Evolutionary conservation across 345 rosid species (phyloP), one percentile per base, ranked within the genome.

Genomic region (Noccaea caerulescens): DNA sequence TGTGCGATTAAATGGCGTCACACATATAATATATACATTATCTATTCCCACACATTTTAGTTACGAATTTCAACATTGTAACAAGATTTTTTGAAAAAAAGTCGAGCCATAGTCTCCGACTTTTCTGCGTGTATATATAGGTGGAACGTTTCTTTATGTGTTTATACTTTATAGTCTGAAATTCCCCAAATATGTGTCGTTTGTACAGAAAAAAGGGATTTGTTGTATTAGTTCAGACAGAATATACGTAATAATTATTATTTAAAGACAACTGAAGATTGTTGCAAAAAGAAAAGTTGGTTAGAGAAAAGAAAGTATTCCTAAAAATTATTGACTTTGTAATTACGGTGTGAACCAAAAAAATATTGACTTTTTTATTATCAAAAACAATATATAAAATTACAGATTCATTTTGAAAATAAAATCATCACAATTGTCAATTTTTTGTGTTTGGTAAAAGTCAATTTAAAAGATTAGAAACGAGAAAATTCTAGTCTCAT

Each of bases 231-330:
- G 44, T 75, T 68, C 33, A 45, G 52, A 37, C 42, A 68, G 44
- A 68, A 68, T 62, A 61, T 61, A 20, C 23, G 23, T 20, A 36
- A 44, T 23, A 43, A 61, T 36, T 50, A 7, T 75, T 68, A 63
- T 68, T 44, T 16, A 54, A 68, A 30, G 49, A 52, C 71, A 66
- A 23, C 27, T 25, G 27, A 53, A 34, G 56, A 16, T 42, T 52
- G 51, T 68, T 68, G 63, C 63, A 43, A 68, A 34, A 75, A 18
- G 2, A 51, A 73, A 59, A 59, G 49, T 59, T 74, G 63, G 73
- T 74, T 56, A 27, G 50, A 74, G 72, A 74, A 51, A 74, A 52
- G 1, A 51, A 74, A 51, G 60, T 74, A 18, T 74, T 60, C 73
- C 73, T 74, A 74, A 74, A 59, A 0, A 1, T 5, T 36, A 10